Evolutionary conservation across 2,329 filamentous ascomycete species (phyloP).

Genomic region (Neocucurbitaria cava): DNA sequence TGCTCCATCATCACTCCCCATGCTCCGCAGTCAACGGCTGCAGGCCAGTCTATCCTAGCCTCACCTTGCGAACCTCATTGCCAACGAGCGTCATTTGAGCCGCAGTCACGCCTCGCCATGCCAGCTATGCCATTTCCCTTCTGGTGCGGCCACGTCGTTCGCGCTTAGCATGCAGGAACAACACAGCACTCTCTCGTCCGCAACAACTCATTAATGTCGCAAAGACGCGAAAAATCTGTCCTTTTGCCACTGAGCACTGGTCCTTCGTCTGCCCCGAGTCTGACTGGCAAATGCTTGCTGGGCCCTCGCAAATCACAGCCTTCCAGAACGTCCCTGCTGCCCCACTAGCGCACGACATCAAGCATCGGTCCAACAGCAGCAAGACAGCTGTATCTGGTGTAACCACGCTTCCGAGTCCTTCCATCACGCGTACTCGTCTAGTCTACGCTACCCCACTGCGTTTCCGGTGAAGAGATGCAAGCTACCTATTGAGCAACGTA

Average conservation of each 20-base stretch:
- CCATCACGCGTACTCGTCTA: constrained; percentile 30
- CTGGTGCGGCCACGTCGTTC: constrained; percentile 45
- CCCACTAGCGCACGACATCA: constrained; percentile 25
- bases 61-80: constrained; percentile 14
- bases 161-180: constrained; percentile 47
- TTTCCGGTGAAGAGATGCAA: constrained; percentile 38
- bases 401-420: constrained; percentile 31
- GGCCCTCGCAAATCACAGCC: constrained; percentile 29
- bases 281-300: constrained; percentile 25
- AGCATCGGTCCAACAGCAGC: constrained; percentile 36
- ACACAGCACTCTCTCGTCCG: constrained; percentile 33
- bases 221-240: constrained; percentile 36
- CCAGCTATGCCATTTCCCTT: constrained; percentile 21
- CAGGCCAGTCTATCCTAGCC: constrained; percentile 26
- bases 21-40: constrained; percentile 22
- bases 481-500: constrained; percentile 15
- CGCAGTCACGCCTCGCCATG: constrained; percentile 13
- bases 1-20: background rate
- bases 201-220: constrained; percentile 38
- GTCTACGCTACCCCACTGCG: constrained; percentile 21
- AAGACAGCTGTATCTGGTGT: constrained; percentile 45
- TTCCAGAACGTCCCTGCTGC: constrained; percentile 29
- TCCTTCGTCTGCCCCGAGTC: constrained; percentile 17
- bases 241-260: constrained; percentile 31
- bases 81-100: constrained; percentile 23